Evolutionary conservation across 306 rosid species (phyloP).

Genomic region (peach (Prunus persica)): DNA sequence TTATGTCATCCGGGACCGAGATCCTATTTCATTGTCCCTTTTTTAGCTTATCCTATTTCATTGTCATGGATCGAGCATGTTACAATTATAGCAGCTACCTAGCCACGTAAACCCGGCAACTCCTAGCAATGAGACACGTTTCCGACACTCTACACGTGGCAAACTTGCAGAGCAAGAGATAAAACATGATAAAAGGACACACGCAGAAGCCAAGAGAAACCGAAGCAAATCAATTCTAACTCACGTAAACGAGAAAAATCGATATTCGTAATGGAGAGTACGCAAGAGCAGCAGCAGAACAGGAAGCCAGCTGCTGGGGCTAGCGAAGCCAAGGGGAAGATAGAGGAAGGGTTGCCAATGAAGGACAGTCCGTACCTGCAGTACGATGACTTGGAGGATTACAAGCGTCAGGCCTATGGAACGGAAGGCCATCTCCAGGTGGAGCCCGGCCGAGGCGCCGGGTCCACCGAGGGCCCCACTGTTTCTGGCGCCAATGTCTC

Average conservation of each 20-base stretch:
- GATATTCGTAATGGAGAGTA: background rate
- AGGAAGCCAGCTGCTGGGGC: background rate
- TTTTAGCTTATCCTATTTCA: background rate
- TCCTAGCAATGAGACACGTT: background rate
- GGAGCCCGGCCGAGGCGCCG: slow-evolving; percentile 59
- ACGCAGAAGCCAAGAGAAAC: background rate
- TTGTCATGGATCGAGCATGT: background rate
- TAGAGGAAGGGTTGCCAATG: slow-evolving; percentile 54
- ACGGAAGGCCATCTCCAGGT: slow-evolving; percentile 71
- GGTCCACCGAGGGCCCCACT: slow-evolving; percentile 81
- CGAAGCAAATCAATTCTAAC: background rate
- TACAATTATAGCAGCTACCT: background rate
- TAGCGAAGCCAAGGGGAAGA: slow-evolving; percentile 6
- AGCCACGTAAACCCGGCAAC: background rate
- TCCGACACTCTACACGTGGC: background rate
- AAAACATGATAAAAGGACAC: background rate
- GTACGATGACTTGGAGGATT: slow-evolving; percentile 65
- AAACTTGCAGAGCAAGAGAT: background rate
- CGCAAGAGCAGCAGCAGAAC: background rate
- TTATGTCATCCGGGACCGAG: background rate
- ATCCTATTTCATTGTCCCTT: background rate
- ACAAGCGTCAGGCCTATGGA: slow-evolving; percentile 72
- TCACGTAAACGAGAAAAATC: background rate
- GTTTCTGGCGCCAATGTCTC: slow-evolving; percentile 48
- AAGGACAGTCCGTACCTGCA: slow-evolving; percentile 72